Conservation (phyloP, 2,329 filamentous ascomycete genomes). For the Seiridium cupressi region DNA sequence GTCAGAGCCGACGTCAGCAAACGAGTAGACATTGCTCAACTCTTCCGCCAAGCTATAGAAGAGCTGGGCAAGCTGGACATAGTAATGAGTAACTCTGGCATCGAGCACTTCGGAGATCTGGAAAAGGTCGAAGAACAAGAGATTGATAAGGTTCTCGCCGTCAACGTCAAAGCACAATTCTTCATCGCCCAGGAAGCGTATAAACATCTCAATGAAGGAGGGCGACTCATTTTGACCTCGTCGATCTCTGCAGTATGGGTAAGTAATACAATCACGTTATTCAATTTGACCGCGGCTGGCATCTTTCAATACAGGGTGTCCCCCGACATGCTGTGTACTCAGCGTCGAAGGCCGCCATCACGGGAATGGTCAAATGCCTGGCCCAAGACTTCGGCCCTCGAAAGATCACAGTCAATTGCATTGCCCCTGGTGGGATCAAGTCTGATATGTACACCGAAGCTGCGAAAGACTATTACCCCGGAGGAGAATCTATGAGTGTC, state of each 20-base stretch:
- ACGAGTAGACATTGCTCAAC: constrained; percentile 24
- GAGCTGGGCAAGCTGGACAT: background rate
- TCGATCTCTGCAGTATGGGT: constrained; percentile 50
- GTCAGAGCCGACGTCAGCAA: constrained; percentile 21
- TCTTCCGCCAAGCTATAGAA: background rate
- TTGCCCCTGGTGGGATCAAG: constrained; percentile 15
- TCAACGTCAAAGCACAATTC: constrained; percentile 60
- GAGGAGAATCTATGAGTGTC: background rate
- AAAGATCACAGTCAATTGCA: constrained; percentile 18
- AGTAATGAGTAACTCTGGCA: background rate
- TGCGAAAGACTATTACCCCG: constrained; percentile 11
- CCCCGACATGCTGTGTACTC: constrained; percentile 33
- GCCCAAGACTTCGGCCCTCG: constrained; percentile 8
- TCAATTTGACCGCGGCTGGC: background rate
- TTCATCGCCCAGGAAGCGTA: constrained; percentile 63
- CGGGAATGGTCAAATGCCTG: constrained; percentile 26
- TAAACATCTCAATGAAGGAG: constrained; percentile 58
- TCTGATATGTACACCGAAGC: constrained; percentile 11
- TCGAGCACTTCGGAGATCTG: background rate
- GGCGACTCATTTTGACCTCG: constrained; percentile 62
- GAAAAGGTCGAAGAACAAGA: constrained; percentile 39
- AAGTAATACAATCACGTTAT: background rate
- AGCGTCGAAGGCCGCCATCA: constrained; percentile 33
- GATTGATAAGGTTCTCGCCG: constrained; percentile 60
- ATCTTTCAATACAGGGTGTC: constrained; percentile 10